These are phyloP conservation scores for Mycena sp. DNA, from an alignment of 1,284 basidiomycete species.

Conservation along the genomic window DNA sequence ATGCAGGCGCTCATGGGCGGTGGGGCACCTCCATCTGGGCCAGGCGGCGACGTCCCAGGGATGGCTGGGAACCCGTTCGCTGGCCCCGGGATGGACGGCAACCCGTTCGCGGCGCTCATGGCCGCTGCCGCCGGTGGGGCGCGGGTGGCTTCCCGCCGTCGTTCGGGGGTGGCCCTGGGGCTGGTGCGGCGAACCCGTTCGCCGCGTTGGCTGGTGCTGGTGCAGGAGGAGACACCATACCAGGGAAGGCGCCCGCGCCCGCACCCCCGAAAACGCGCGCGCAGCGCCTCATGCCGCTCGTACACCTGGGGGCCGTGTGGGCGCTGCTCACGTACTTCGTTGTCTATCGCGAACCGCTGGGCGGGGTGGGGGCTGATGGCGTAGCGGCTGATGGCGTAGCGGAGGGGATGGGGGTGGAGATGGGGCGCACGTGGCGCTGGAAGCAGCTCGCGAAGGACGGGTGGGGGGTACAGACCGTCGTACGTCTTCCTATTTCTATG, in stretches of 20 bases:
- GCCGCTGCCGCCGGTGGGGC: background rate
- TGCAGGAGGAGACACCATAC: too few species aligned
- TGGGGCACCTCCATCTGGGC: constrained; percentile 11
- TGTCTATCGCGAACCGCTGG: constrained; percentile 67
- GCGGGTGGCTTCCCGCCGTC: too few species aligned
- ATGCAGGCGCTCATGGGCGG: constrained; percentile 67
- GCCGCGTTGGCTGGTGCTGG: constrained; percentile 33
- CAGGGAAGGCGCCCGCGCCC: constrained; percentile 18
- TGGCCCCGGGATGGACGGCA: background rate
- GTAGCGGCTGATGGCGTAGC: background rate
- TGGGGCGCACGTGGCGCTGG: constrained; percentile 33
- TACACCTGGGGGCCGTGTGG: constrained; percentile 74
- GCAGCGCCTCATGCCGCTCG: constrained; percentile 68
- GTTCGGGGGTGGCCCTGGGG: constrained; percentile 21
- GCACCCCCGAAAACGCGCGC: constrained; percentile 49
- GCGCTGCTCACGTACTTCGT: constrained; percentile 72
- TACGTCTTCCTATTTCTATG: constrained; percentile 47
- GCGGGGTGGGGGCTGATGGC: too few species aligned
- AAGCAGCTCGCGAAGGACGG: constrained; percentile 7
- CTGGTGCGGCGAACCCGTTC: constrained; percentile 28
- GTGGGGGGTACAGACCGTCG: constrained; percentile 33
- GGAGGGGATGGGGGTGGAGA: constrained; percentile 2
- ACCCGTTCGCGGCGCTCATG: constrained; percentile 9
- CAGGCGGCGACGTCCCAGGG: background rate
- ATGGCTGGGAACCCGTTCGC: constrained; percentile 4